Base-by-base conservation (phyloP, 2,329 filamentous ascomycete species). In the Kalaharituber pfeilii region DNA sequence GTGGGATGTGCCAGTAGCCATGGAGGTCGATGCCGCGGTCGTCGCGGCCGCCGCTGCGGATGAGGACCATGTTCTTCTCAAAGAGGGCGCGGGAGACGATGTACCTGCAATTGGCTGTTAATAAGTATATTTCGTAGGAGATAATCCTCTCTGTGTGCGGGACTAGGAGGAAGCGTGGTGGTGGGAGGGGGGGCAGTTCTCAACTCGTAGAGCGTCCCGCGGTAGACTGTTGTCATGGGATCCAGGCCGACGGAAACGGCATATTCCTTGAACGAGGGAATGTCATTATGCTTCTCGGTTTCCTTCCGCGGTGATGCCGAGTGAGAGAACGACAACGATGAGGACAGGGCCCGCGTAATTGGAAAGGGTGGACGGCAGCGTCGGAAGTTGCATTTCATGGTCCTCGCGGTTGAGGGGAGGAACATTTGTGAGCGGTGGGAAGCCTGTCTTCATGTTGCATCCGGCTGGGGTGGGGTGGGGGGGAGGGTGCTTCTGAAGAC, bases 151-250 rank as follows among this genome's bases (percentile, higher is more conserved):
- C 20, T 13, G 13, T 15, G 30, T 39, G 42, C 13, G 25, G 15
- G 6, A 22, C 22, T 13, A 47, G 18, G 15, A 22, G 4, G 15
- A 47, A 47, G 33, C 15, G 33, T 39, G 15, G 33, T 15, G 4
- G 42, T 11, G 22, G 30, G 24, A 57, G 52, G n/a, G n/a, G n/a
- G n/a, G n/a, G n/a, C n/a, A n/a, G n/a, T n/a, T n/a, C n/a, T n/a
- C 27, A 59, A 61, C 59, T 61, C 59, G 28, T 57, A 60, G 26
- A 60, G 47, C 4, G 59, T 61, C 33, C 59, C 59, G 36, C 58
- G 51, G 49, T 60, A 61, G 36, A 57, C 49, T 22, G 58, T 60
- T 5, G 52, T 53, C 20, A 51, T 45, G 6, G 56, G 50, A 9
- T 51, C 44, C 28, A 61, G 29, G 20, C 56, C 59, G 36, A 51